These are phyloP conservation scores for Paramecium sonneborni DNA, from an alignment of 73 alveolate genomes.

Conservation along the genomic window DNA sequence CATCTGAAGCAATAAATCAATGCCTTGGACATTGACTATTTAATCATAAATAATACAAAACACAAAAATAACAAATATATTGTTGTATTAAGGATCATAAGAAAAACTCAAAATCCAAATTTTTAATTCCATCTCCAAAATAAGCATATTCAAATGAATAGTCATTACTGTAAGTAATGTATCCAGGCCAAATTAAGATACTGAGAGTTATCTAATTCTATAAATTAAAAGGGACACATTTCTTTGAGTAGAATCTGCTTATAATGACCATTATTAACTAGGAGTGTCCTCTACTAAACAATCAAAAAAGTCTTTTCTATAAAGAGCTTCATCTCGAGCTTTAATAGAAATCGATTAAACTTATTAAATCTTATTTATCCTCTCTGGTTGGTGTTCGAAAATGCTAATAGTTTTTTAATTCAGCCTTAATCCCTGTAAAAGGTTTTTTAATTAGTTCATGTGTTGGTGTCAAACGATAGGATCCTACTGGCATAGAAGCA, in stretches of 20 bases:
- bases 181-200: conserved; percentile 91
- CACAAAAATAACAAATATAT: neutral
- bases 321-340: conserved; percentile 73
- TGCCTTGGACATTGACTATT: conserved; percentile 15
- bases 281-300: conserved; percentile 76
- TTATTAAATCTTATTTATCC: conserved; percentile 72
- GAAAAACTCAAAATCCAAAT: conserved; percentile 39
- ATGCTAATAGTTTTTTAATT: conserved; percentile 79
- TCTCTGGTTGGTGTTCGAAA: conserved; percentile 78
- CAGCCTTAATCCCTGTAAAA: conserved; percentile 57
- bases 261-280: conserved; percentile 83
- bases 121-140: conserved; percentile 53
- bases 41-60: neutral
- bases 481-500: conserved; percentile 91
- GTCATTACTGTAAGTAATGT: neutral
- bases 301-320: conserved; percentile 79
- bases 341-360: neutral
- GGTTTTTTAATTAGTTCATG: conserved; percentile 86
- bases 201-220: conserved; percentile 71
- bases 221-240: neutral
- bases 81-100: neutral
- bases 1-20: conserved; percentile 2
- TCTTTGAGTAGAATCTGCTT: conserved; percentile 72
- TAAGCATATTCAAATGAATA: conserved; percentile 45
- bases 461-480: conserved; percentile 87